Evolutionary conservation across 768 basidiomycete genomes (phyloP).

Genomic region (Naematelia encephala): DNA sequence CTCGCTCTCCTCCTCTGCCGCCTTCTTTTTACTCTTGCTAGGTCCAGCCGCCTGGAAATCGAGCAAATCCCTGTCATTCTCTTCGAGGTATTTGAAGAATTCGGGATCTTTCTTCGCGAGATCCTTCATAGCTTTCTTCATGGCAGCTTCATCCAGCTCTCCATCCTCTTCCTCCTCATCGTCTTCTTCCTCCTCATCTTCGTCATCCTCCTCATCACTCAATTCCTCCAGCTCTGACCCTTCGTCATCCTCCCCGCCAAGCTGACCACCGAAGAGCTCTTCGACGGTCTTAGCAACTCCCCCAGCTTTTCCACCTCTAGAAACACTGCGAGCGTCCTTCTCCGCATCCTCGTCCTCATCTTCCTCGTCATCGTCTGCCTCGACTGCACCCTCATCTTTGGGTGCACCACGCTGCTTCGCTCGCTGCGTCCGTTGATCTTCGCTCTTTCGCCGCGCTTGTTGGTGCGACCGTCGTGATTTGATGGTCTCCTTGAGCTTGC

Average conservation of each 20-base stretch:
- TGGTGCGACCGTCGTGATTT: conserved; percentile 77
- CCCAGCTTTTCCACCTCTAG: conserved; percentile 30
- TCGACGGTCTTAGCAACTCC: conserved; percentile 42
- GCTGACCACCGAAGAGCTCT: conserved; percentile 36
- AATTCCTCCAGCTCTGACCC: conserved; percentile 28
- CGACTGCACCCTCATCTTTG: conserved; percentile 30
- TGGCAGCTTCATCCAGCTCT: conserved; percentile 58
- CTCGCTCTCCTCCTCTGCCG: conserved; percentile 54
- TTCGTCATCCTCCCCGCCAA: conserved; percentile 22
- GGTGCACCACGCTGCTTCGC: conserved; percentile 48
- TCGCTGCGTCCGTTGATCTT: conserved; percentile 58
- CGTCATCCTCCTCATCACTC: conserved; percentile 35
- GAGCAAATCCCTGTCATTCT: conserved; percentile 89
- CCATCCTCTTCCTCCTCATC: conserved; percentile 69
- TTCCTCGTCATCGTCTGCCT: conserved; percentile 43
- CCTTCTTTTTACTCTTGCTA: conserved; percentile 51
- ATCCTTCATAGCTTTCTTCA: conserved; percentile 77
- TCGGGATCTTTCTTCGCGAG: conserved; percentile 97
- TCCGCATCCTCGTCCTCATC: conserved; percentile 51
- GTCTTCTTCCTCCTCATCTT: conserved; percentile 50
- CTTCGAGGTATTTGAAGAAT: conserved; percentile 95
- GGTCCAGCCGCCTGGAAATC: conserved; percentile 59
- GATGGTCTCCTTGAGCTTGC: conserved; percentile 82
- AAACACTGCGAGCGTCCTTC: conserved; percentile 14
- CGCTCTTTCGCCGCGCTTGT: conserved; percentile 67